phyloP scores from a whole-genome alignment of 23 red algal species.

The Agarophyton chilense region DNA sequence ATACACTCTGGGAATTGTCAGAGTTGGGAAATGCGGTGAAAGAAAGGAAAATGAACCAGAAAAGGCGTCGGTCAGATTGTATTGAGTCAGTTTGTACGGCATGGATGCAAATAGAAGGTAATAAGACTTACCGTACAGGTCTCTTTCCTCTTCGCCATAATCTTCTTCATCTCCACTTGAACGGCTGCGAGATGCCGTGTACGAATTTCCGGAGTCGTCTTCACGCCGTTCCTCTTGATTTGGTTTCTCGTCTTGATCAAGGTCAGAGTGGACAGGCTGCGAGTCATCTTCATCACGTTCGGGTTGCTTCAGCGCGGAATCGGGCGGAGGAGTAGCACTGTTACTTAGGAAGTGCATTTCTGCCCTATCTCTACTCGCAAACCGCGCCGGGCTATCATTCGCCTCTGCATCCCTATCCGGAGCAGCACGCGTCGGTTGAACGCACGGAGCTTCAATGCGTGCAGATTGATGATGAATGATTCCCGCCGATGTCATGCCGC shows the following conservation, averaged over 20 bases:
- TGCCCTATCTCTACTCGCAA: background rate
- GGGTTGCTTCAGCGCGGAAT: background rate
- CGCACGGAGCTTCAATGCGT: background rate
- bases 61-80: background rate
- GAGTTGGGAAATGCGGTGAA: background rate
- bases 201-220: background rate
- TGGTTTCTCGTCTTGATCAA: background rate
- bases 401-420: background rate
- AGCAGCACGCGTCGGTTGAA: background rate
- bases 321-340: background rate
- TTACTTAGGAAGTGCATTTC: background rate
- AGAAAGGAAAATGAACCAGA: background rate
- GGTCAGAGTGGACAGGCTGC: background rate
- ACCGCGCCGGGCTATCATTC: background rate
- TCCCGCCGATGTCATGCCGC: background rate
- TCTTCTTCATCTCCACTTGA: background rate
- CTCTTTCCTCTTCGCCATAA: background rate
- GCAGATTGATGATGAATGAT: background rate
- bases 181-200: background rate
- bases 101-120: background rate
- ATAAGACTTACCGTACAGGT: background rate
- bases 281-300: background rate
- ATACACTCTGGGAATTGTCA: background rate
- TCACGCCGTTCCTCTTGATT: background rate
- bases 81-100: background rate